Evolutionary conservation across 2,329 filamentous ascomycete species (phyloP).

Genomic region (Ceratocystis harringtonii): DNA sequence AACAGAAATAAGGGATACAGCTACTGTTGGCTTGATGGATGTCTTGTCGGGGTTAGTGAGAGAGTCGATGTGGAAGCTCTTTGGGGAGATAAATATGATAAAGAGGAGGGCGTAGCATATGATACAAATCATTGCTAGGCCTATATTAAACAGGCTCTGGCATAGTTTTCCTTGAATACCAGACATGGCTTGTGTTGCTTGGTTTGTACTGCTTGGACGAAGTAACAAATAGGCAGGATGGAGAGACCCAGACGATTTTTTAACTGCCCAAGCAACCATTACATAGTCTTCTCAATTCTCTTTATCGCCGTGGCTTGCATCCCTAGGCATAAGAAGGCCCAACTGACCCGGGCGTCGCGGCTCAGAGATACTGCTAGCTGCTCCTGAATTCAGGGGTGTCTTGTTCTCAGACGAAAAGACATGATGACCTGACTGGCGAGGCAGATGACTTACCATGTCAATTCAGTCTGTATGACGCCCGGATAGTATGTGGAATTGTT

Average conservation of each 20-base stretch:
- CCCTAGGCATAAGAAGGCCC: neutral
- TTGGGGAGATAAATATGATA: neutral
- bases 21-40: neutral
- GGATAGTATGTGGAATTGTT: neutral
- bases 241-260: too few relatives aligned
- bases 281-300: too few relatives aligned
- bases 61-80: neutral
- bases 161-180: neutral
- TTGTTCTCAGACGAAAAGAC: neutral
- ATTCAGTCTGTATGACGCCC: neutral
- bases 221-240: neutral
- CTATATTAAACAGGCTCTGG: neutral
- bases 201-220: neutral
- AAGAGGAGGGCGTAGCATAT: neutral
- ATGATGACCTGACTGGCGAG: neutral
- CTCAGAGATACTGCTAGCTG: neutral
- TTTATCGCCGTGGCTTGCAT: too few relatives aligned
- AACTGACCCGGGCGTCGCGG: neutral
- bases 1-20: neutral
- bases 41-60: neutral
- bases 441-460: neutral
- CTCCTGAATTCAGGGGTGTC: neutral
- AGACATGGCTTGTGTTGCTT: neutral
- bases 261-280: too few relatives aligned
- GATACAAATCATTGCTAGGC: neutral